Conservation (phyloP, 164 flowering plant species). For the Protea cynaroides region DNA sequence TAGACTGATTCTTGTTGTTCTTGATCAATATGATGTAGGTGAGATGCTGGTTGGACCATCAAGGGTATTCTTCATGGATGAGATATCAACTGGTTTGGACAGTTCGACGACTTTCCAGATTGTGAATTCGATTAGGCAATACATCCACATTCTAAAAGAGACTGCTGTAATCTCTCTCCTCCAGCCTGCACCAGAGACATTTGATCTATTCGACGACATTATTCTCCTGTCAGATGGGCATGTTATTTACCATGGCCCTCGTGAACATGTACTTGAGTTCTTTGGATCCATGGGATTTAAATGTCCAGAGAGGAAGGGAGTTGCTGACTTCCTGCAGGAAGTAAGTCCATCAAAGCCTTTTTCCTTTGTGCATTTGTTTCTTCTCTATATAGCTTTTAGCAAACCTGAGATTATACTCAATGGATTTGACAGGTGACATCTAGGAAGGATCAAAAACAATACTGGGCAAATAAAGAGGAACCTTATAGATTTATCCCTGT, state of each 20-base stretch:
- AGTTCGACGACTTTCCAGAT: slow-evolving; percentile 78
- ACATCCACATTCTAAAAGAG: slow-evolving; percentile 48
- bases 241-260: slow-evolving; percentile 72
- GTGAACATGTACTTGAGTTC: slow-evolving; percentile 54
- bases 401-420: neutral
- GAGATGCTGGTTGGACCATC: slow-evolving; percentile 89
- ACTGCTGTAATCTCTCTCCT: slow-evolving; percentile 72
- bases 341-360: slow-evolving; percentile 22
- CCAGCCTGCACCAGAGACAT: slow-evolving; percentile 90
- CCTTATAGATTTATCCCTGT: slow-evolving; percentile 38
- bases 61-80: slow-evolving; percentile 75
- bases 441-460: slow-evolving; percentile 58
- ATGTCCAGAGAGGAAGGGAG: slow-evolving; percentile 66
- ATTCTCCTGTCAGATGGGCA: slow-evolving; percentile 67
- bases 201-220: slow-evolving; percentile 69
- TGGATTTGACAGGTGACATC: slow-evolving; percentile 44
- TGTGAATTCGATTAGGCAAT: slow-evolving; percentile 51
- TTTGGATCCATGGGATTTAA: slow-evolving; percentile 63
- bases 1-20: neutral
- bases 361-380: neutral
- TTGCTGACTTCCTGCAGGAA: slow-evolving; percentile 71
- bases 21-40: slow-evolving; percentile 24
- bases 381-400: neutral
- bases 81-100: slow-evolving; percentile 84
- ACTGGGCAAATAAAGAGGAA: slow-evolving; percentile 43